phyloP scores from a whole-genome alignment of 768 basidiomycete genomes.

The Psilocybe cyanescens region DNA sequence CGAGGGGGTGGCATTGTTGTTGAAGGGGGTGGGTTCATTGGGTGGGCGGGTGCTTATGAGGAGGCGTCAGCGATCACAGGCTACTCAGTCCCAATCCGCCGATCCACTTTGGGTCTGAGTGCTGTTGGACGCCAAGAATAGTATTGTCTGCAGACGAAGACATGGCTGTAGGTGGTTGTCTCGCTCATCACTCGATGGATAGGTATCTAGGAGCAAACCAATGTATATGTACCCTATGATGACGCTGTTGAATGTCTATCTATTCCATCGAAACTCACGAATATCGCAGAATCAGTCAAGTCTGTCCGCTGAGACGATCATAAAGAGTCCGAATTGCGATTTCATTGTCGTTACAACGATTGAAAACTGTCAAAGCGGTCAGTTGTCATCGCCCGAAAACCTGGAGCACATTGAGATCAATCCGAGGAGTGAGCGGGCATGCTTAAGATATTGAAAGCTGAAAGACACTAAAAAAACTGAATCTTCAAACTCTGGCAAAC shows the following conservation, averaged over 20 bases:
- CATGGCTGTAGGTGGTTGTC: not conserved
- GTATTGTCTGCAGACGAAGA: not conserved
- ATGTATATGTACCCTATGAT: no score
- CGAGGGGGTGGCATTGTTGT: conserved; percentile 18
- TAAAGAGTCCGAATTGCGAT: no score
- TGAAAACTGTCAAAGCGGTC: no score
- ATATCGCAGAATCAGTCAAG: no score
- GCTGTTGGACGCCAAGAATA: not conserved
- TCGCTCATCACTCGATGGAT: no score
- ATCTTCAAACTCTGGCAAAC: not conserved
- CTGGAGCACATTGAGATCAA: not conserved
- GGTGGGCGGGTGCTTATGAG: conserved; percentile 13
- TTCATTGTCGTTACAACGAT: no score
- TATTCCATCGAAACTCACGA: no score
- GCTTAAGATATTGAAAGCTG: not conserved
- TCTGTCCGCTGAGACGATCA: no score
- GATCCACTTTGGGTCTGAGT: conserved; percentile 8
- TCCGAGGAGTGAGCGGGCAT: not conserved
- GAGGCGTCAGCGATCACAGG: not conserved
- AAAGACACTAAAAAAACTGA: not conserved
- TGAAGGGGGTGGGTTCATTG: conserved; percentile 18
- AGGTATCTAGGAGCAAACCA: no score
- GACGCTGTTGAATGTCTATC: no score
- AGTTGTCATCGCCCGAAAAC: no score
- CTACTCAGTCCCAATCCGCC: not conserved